Evolutionary conservation across 495 filamentous ascomycete species (phyloP).

Genomic region (Parmelia sp.): DNA sequence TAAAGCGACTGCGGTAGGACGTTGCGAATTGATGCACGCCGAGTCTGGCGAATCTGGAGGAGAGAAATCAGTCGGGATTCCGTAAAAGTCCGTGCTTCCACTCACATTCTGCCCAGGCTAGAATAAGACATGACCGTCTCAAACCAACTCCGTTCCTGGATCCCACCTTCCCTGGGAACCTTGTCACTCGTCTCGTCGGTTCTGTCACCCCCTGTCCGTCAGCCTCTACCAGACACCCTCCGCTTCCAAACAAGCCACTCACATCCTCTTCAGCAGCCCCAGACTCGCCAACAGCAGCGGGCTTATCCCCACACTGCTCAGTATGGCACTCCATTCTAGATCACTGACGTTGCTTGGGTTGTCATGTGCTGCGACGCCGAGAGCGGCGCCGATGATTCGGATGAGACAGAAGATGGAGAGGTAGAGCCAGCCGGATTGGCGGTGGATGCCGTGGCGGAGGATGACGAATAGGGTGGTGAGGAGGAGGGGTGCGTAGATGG

Average conservation of each 20-base stretch:
- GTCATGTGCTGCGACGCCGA: conserved; percentile 12
- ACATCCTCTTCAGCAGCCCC: conserved; percentile 21
- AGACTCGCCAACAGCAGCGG: conserved; percentile 21
- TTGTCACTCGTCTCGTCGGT: neutral
- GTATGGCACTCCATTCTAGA: conserved; percentile 15
- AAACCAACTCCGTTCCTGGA: neutral
- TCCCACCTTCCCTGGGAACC: neutral
- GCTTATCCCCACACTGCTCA: conserved; percentile 18
- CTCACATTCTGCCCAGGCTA: neutral
- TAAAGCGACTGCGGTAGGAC: conserved; percentile 12
- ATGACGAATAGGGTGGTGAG: conserved; percentile 14
- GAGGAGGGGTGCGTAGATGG: conserved; percentile 19
- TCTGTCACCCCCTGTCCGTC: conserved; percentile 2
- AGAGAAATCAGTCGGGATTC: neutral
- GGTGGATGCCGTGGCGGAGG: conserved; percentile 19
- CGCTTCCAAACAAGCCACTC: neutral
- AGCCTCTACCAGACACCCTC: neutral
- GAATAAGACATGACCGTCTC: neutral
- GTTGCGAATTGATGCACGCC: neutral
- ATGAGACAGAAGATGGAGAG: conserved; percentile 17
- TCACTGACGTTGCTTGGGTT: conserved; percentile 3
- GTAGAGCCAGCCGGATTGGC: conserved; percentile 21
- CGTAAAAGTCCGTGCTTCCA: too few species aligned
- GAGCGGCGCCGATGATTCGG: conserved; percentile 15
- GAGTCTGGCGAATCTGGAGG: neutral